Evolutionary conservation across 2,329 filamentous ascomycete species (phyloP).

Genomic region (Trichophyton benhamiae): DNA sequence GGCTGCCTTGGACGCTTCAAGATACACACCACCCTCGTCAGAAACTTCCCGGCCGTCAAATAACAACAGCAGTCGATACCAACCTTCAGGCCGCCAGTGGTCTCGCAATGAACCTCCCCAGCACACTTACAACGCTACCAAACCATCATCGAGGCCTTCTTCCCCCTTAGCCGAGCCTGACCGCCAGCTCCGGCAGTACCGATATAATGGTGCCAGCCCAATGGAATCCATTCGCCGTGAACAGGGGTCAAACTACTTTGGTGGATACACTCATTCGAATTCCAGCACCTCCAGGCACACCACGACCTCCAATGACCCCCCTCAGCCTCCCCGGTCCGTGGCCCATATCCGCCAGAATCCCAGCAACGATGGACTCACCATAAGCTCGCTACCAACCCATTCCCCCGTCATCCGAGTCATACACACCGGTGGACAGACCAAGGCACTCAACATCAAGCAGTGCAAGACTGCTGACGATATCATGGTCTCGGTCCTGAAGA

Average conservation of each 20-base stretch:
- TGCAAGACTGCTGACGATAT: conserved; percentile 89
- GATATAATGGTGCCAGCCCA: conserved; percentile 50
- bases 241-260: conserved; percentile 41
- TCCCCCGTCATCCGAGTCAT: conserved; percentile 89
- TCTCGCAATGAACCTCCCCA: conserved; percentile 31
- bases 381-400: conserved; percentile 71
- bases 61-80: conserved; percentile 35
- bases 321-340: conserved; percentile 50
- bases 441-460: conserved; percentile 83
- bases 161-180: conserved; percentile 53
- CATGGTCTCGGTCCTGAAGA: conserved; percentile 75
- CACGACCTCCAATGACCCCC: conserved; percentile 51
- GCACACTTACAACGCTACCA: neutral
- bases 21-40: conserved; percentile 49
- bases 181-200: conserved; percentile 41
- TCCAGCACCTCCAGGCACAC: conserved; percentile 45
- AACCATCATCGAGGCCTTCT: conserved; percentile 49
- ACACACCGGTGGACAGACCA: conserved; percentile 79
- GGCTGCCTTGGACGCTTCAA: conserved; percentile 58
- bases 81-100: conserved; percentile 48
- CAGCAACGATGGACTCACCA: conserved; percentile 74
- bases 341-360: conserved; percentile 67
- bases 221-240: conserved; percentile 43
- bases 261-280: conserved; percentile 30
- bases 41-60: conserved; percentile 52